phyloP scores from a whole-genome alignment of 805 yeast genomes.

The Schizosaccharomyces lindneri region DNA sequence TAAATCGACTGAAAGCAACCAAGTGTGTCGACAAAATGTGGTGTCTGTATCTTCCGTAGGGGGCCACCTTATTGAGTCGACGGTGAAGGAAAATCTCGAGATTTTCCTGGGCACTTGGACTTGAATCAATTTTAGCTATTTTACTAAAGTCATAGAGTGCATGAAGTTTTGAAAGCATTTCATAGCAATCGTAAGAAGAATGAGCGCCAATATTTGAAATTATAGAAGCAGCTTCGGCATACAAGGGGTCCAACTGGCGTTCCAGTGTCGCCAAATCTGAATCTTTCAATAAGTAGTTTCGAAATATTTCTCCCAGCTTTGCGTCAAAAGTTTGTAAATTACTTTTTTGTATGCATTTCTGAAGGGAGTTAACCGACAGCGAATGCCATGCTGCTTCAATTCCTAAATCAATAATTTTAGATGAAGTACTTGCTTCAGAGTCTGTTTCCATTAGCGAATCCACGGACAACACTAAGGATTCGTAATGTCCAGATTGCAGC shows the following conservation, averaged over 20 bases:
- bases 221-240: neutral
- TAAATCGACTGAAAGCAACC: neutral
- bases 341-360: neutral
- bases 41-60: neutral
- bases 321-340: neutral
- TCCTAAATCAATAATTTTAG: neutral
- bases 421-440: neutral
- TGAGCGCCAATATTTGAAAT: neutral
- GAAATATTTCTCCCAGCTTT: neutral
- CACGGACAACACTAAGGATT: slow-evolving; percentile 15
- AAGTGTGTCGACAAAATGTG: neutral
- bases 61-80: neutral
- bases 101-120: neutral
- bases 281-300: neutral
- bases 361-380: neutral
- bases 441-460: neutral
- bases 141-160: neutral
- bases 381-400: slow-evolving; percentile 33
- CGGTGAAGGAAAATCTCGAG: neutral
- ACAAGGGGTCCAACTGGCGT: neutral
- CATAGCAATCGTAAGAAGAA: neutral
- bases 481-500: slow-evolving; percentile 52
- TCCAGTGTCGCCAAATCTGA: neutral
- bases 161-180: neutral
- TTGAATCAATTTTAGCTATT: neutral